Base-by-base conservation (phyloP, 2,329 filamentous ascomycete species). In the Helminthosporium solani region DNA sequence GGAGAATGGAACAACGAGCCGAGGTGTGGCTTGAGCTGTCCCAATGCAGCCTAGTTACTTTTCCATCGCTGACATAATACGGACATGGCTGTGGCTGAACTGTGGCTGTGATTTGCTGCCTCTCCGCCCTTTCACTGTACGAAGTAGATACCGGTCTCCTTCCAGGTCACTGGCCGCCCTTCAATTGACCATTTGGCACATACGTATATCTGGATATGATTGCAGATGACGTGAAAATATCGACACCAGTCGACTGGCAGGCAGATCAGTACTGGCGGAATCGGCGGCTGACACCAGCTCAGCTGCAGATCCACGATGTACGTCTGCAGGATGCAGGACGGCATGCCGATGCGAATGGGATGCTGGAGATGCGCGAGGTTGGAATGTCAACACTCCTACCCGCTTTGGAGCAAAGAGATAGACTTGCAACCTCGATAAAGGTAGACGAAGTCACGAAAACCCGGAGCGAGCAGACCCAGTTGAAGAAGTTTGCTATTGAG, bases 231-330 rank as follows among this genome's bases (percentile, higher is more conserved):
- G 46, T 25, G n/a, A 67, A 63, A 30, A 53, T 51, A 14, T 45
- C 44, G 21, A 51, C 53, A 11, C 51, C 56, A 3, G 50, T 59
- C n/a, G 63, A 72, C 52, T 73, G 69, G 58, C 63, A 67, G 6
- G 53, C 59, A 3, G 65, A 73, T 44, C 40, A 58, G 3, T 66
- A 63, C 47, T 74, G 71, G 71, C 52, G 59, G 9, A 63, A 63
- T 39, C 70, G 70, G 33, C 70, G 69, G 9, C 52, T 74, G 6
- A 71, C 70, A 2, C 72, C 71, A 3, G 57, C 63, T 2, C 68
- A 73, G 46, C 49, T 74, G 6, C 63, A 73, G 42, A 61, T 72
- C 20, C 61, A 74, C 52, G 70, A 73, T 50, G 53, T 73, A 11
- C 62, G 65, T 2, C 57, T 73, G 15, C 67, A 72, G 46, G 49